Conservation (phyloP, 371 early-diverging fungal genomes). For the Lichtheimia ramosa region DNA sequence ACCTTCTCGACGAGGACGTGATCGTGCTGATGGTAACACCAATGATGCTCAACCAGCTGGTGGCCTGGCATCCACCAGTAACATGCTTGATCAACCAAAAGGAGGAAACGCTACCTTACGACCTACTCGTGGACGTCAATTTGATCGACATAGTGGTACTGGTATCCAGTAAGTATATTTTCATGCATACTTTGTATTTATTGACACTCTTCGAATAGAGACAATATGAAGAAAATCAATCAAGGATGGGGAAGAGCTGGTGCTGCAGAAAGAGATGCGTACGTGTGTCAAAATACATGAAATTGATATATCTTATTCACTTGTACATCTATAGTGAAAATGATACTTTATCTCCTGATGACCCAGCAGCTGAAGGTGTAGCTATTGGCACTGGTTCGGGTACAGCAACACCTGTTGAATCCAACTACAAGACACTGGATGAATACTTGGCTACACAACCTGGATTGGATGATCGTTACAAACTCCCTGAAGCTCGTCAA, state of each 20-base stretch:
- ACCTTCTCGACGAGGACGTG: slow-evolving; percentile 35
- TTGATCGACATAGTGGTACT: slow-evolving; percentile 78
- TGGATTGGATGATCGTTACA: slow-evolving; percentile 18
- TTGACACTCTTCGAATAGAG: slow-evolving; percentile 25
- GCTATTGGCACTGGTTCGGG: slow-evolving; percentile 19
- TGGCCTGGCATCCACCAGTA: too few species aligned
- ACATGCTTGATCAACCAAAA: too few species aligned
- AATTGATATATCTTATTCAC: not conserved
- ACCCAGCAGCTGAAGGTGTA: slow-evolving; percentile 33
- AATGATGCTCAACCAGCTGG: not conserved
- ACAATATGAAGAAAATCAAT: slow-evolving; percentile 81
- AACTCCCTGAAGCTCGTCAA: slow-evolving; percentile 54
- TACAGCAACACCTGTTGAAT: slow-evolving; percentile 59
- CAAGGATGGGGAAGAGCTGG: slow-evolving; percentile 73
- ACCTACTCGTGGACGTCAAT: slow-evolving; percentile 46
- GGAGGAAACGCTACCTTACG: not conserved
- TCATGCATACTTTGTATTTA: not conserved
- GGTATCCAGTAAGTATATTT: slow-evolving; percentile 46
- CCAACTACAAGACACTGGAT: slow-evolving; percentile 73
- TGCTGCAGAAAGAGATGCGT: slow-evolving; percentile 37
- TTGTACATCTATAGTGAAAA: slow-evolving; percentile 18
- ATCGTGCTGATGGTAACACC: slow-evolving; percentile 6
- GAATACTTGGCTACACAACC: slow-evolving; percentile 67
- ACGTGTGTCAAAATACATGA: slow-evolving; percentile 5
- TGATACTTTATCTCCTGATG: slow-evolving; percentile 35